Conservation (phyloP, 2,329 filamentous ascomycete genomes). For the Helicocarpus griseus region DNA sequence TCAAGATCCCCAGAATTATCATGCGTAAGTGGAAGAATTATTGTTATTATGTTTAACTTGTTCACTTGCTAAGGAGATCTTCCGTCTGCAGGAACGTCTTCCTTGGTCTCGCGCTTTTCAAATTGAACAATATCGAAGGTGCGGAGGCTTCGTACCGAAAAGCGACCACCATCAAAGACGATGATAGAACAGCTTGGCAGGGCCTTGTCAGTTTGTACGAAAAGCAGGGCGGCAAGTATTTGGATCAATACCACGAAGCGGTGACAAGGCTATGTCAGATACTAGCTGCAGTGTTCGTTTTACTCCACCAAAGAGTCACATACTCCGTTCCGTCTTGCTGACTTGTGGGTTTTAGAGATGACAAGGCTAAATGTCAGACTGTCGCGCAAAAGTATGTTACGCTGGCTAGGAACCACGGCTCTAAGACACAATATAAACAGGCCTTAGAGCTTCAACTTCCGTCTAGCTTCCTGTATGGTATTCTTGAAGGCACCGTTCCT, state of each 20-base stretch:
- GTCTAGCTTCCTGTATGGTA: slow-evolving; percentile 67
- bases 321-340: not conserved
- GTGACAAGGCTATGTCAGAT: slow-evolving; percentile 66
- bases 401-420: slow-evolving; percentile 63
- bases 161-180: slow-evolving; percentile 61
- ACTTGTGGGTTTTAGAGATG: slow-evolving; percentile 36
- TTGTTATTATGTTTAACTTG: not conserved
- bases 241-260: slow-evolving; percentile 65
- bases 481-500: slow-evolving; percentile 73
- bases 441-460: slow-evolving; percentile 71
- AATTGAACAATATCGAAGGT: slow-evolving; percentile 58
- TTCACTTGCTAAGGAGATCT: slow-evolving; percentile 6
- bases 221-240: slow-evolving; percentile 57
- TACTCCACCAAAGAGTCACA: not conserved
- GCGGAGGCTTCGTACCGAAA: slow-evolving; percentile 67
- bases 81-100: slow-evolving; percentile 58
- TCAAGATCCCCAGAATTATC: slow-evolving; percentile 69
- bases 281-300: slow-evolving; percentile 52
- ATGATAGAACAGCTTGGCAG: slow-evolving; percentile 81
- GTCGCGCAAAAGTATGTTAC: slow-evolving; percentile 71
- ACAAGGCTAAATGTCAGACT: slow-evolving; percentile 48
- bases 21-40: slow-evolving; percentile 49
- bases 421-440: slow-evolving; percentile 61
- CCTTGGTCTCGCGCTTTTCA: slow-evolving; percentile 74
- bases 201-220: slow-evolving; percentile 81